A percentile compares a stretch with the other conserved stretches of the same genome.
phyloP scores from a whole-genome alignment of 805 yeast species.

The Monosporozyma aquatica region DNA sequence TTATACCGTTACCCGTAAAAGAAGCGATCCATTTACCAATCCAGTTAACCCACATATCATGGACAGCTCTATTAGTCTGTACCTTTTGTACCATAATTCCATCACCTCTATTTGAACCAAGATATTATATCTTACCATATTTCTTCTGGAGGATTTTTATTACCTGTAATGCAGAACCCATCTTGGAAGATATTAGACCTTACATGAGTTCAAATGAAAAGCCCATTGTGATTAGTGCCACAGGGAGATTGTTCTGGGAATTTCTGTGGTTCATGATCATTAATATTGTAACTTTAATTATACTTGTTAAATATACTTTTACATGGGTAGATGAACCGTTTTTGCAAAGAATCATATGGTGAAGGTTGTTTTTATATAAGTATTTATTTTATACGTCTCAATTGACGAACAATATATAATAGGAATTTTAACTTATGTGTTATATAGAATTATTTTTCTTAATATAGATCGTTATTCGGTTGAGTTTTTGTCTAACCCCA shows the following conservation, averaged over 20 bases:
- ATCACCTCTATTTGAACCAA: slow-evolving; percentile 87
- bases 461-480: no score
- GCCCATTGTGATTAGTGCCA: slow-evolving; percentile 17
- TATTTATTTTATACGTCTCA: no score
- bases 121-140: slow-evolving; percentile 81
- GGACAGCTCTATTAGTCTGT: slow-evolving; percentile 44
- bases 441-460: no score
- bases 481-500: no score
- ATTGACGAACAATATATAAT: no score
- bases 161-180: slow-evolving; percentile 32
- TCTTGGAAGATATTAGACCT: slow-evolving; percentile 20
- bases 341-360: slow-evolving; percentile 86
- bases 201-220: slow-evolving; percentile 9
- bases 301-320: slow-evolving; percentile 58
- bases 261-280: slow-evolving; percentile 51
- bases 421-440: no score
- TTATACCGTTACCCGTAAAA: slow-evolving; percentile 32
- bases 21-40: slow-evolving; percentile 30
- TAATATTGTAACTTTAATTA: slow-evolving; percentile 41
- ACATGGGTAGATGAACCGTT: slow-evolving; percentile 54
- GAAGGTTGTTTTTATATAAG: background rate
- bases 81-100: slow-evolving; percentile 61
- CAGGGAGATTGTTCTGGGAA: slow-evolving; percentile 42
- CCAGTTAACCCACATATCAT: slow-evolving; percentile 39
- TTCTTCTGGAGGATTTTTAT: slow-evolving; percentile 60